Conservation (phyloP, 176 grass and related monocot genomes). For the Musa beccarii region DNA sequence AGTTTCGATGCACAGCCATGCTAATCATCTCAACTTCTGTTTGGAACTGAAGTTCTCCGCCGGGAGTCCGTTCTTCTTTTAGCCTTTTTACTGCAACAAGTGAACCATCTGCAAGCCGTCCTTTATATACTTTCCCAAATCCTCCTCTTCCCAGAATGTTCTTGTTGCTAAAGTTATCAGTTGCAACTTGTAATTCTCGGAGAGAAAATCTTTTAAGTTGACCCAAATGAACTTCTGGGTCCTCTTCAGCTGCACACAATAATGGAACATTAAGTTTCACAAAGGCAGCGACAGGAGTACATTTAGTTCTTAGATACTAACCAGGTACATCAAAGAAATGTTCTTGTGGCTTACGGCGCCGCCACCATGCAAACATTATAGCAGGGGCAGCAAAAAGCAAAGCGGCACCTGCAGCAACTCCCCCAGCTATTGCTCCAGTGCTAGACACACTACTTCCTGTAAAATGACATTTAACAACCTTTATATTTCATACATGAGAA, state of each 20-base stretch:
- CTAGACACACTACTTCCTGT: conserved; percentile 1
- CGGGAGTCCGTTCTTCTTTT: conserved; percentile 12
- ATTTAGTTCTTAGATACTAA: not conserved
- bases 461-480: not conserved
- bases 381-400: conserved; percentile 2
- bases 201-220: conserved; percentile 9
- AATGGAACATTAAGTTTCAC: not conserved
- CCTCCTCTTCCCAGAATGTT: conserved; percentile 13
- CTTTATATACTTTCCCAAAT: conserved; percentile 13
- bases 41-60: conserved; percentile 12
- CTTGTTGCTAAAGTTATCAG: conserved; percentile 10
- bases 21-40: conserved; percentile 15
- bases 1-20: conserved; percentile 10
- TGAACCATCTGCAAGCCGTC: conserved; percentile 9
- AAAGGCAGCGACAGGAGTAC: too few species aligned
- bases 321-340: conserved; percentile 9
- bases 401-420: conserved; percentile 11
- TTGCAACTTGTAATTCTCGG: conserved; percentile 9
- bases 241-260: conserved; percentile 7
- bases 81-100: conserved; percentile 12
- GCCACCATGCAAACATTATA: conserved; percentile 7
- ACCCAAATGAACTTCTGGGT: conserved; percentile 13
- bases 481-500: not conserved
- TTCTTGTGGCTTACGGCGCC: conserved; percentile 3
- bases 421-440: conserved; percentile 5